Base-by-base conservation (phyloP, 2,329 filamentous ascomycete genomes). In the Colletotrichum sp. region DNA sequence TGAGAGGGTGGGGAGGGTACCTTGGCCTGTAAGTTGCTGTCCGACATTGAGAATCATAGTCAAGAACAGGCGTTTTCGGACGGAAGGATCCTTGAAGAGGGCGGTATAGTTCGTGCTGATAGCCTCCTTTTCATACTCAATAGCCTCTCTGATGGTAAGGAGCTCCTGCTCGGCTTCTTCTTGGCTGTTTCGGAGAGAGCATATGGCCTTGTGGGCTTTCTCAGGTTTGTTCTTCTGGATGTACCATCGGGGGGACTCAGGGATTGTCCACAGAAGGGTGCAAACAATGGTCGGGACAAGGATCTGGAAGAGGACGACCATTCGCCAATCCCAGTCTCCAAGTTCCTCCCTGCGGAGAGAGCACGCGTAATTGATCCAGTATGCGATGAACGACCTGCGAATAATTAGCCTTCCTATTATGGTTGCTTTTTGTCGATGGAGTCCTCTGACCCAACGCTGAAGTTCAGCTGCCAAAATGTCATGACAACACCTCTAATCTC, bases 251-350 rank as follows among this genome's bases (percentile, higher is more conserved):
- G 93, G 93, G 2, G 90, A 91, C 81, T 94, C 93, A 16, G 92
- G 92, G 77, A 93, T 90, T 80, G 92, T 93, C 52, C 92, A 92
- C 15, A 95, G 86, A 28, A 93, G 87, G 5, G 83, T 77, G 26
- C 94, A 85, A 81, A 95, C 92, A 72, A 94, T 80, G 60, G 88
- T 78, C 1, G 93, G 93, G 18, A 94, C 88, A 16, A 95, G 83
- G 63, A 94, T 86, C 84, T 95, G 93, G 87, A 95, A 94, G 76
- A 95, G 91, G 76, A 94, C 90, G 12, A 95, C 91, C 86, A 94
- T 90, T 79, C 90, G 91, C 93, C 93, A 95, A 83, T 94, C 92
- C 93, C 93, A 94, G 78, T 95, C 87, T 55, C 93, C 93, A 5
- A 94, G 88, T 63, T 79, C 85, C 62, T 85, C 79, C 49, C 86